Conservation (phyloP, 768 basidiomycete genomes). For the Auricularia sp. region DNA sequence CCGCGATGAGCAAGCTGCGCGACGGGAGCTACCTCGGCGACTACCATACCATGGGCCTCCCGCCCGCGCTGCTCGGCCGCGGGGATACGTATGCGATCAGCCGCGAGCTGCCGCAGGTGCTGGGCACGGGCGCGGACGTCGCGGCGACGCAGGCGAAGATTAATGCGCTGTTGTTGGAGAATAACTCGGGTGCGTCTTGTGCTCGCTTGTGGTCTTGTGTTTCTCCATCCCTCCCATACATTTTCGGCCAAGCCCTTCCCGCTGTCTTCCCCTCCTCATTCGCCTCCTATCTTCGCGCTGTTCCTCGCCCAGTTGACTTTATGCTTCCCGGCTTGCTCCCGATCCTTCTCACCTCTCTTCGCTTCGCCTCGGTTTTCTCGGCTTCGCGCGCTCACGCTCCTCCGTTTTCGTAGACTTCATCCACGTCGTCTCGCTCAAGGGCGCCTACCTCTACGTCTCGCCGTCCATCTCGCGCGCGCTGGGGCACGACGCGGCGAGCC, state of each 20-base stretch:
- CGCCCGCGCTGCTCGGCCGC: background rate
- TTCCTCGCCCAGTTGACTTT: too few species aligned
- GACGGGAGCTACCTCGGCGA: constrained; percentile 72
- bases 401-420: constrained; percentile 57
- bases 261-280: too few species aligned
- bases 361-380: too few species aligned
- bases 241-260: too few species aligned
- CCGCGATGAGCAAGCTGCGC: constrained; percentile 66
- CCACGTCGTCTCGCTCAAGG: constrained; percentile 86
- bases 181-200: background rate
- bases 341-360: too few species aligned
- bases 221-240: too few species aligned
- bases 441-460: constrained; percentile 84
- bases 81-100: background rate
- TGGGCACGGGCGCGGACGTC: constrained; percentile 3
- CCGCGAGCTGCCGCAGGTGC: background rate
- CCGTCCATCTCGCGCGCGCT: constrained; percentile 68
- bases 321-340: too few species aligned
- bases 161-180: background rate
- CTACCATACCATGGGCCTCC: constrained; percentile 25
- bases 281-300: too few species aligned
- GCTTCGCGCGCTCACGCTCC: too few species aligned
- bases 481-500: constrained; percentile 78
- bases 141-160: background rate
- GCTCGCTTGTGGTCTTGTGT: background rate